phyloP scores from a whole-genome alignment of 495 filamentous ascomycete genomes.

The Polyplosphaeria fusca region DNA sequence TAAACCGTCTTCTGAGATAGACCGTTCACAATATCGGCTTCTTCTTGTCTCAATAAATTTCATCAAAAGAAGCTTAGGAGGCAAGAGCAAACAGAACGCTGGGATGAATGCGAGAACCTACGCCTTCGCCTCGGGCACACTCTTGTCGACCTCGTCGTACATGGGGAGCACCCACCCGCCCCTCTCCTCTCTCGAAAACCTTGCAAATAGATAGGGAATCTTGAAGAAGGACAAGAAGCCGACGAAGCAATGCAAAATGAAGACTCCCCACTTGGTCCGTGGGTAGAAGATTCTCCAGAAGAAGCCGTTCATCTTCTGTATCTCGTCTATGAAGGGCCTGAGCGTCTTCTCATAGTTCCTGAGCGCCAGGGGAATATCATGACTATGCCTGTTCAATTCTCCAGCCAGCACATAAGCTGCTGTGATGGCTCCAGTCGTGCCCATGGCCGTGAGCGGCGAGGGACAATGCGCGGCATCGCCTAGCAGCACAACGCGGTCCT shows the following conservation, averaged over 20 bases:
- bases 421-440: conserved; percentile 32
- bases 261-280: conserved; percentile 24
- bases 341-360: conserved; percentile 7
- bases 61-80: too few species aligned
- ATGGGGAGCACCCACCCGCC: conserved; percentile 47
- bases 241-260: background rate
- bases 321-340: conserved; percentile 1
- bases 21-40: too few species aligned
- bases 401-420: conserved; percentile 40
- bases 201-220: conserved; percentile 18
- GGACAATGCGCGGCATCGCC: conserved; percentile 38
- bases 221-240: background rate
- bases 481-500: conserved; percentile 35
- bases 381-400: conserved; percentile 25
- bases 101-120: too few species aligned
- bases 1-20: too few species aligned
- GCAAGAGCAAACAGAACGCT: too few species aligned
- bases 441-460: conserved; percentile 30
- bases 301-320: conserved; percentile 24
- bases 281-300: conserved; percentile 35
- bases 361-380: conserved; percentile 7
- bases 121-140: too few species aligned
- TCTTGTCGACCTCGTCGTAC: conserved; percentile 45
- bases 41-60: too few species aligned
- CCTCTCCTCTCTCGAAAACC: conserved; percentile 40